phyloP scores from a whole-genome alignment of 2,329 filamentous ascomycete species.

The Alternaria dauci region DNA sequence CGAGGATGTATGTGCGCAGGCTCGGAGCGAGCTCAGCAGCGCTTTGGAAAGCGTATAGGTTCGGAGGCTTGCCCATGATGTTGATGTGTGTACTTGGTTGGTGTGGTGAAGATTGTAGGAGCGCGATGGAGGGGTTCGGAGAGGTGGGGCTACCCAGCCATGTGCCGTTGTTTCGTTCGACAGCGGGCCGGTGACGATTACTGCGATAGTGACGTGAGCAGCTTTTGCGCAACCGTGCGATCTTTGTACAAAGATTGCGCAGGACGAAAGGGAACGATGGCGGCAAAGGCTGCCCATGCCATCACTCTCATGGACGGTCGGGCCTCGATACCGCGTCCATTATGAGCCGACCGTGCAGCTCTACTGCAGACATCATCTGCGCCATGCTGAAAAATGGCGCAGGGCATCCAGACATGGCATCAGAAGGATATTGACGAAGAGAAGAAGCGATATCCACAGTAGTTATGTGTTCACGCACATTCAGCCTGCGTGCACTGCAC shows the following conservation, averaged over 20 bases:
- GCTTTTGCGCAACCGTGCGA: constrained; percentile 8
- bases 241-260: neutral
- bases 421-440: neutral
- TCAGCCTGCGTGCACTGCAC: neutral
- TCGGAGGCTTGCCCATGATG: constrained; percentile 56
- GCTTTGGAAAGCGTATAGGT: constrained; percentile 81
- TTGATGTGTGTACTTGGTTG: constrained; percentile 20
- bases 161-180: constrained; percentile 19
- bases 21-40: constrained; percentile 74
- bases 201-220: constrained; percentile 26
- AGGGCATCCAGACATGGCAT: constrained; percentile 2
- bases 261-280: constrained; percentile 1
- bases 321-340: constrained; percentile 15
- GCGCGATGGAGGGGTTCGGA: constrained; percentile 24
- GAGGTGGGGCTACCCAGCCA: constrained; percentile 17
- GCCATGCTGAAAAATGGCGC: constrained; percentile 3
- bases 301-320: constrained; percentile 10
- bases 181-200: constrained; percentile 21
- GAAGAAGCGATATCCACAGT: neutral
- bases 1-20: constrained; percentile 83
- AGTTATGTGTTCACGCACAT: constrained; percentile 4
- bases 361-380: constrained; percentile 17
- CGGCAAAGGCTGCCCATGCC: constrained; percentile 11
- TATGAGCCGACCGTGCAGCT: constrained; percentile 23
- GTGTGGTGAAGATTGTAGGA: constrained; percentile 19